Evolutionary conservation across 441 rosid species (phyloP).

Genomic region (Adansonia grandidieri): DNA sequence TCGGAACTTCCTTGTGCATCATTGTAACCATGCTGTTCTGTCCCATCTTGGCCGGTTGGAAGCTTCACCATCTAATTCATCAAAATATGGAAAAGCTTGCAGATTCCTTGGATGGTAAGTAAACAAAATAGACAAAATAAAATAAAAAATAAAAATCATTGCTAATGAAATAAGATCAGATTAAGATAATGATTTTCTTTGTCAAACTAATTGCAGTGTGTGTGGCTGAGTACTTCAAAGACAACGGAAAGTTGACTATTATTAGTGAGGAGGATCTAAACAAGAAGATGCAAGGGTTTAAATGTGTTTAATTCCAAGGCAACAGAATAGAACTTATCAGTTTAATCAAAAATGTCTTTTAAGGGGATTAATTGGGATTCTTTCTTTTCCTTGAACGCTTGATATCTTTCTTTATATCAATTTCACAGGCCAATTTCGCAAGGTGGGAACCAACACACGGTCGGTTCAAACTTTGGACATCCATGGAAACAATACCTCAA

Average conservation of each 20-base stretch:
- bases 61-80: slow-evolving; percentile 56
- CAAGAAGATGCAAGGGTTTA: slow-evolving; percentile 44
- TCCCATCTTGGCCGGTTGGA: slow-evolving; percentile 70
- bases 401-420: neutral
- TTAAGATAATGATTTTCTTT: neutral
- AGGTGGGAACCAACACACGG: slow-evolving; percentile 81
- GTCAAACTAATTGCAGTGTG: slow-evolving; percentile 41
- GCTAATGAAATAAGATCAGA: neutral
- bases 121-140: no score
- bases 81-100: slow-evolving; percentile 57
- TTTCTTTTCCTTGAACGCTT: neutral
- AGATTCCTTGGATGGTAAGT: slow-evolving; percentile 55
- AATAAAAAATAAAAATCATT: neutral
- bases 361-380: neutral
- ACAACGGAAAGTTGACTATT: slow-evolving; percentile 2
- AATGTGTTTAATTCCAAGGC: slow-evolving; percentile 67
- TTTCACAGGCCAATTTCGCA: slow-evolving; percentile 51
- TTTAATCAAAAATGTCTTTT: neutral
- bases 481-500: slow-evolving; percentile 73
- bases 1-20: slow-evolving; percentile 63
- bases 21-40: slow-evolving; percentile 50
- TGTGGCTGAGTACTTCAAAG: slow-evolving; percentile 49
- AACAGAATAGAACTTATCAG: slow-evolving; percentile 41
- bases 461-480: slow-evolving; percentile 52
- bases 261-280: slow-evolving; percentile 34